Evolutionary conservation across 78 protist genomes (phyloP).

Genomic region (Guillardia theta): DNA sequence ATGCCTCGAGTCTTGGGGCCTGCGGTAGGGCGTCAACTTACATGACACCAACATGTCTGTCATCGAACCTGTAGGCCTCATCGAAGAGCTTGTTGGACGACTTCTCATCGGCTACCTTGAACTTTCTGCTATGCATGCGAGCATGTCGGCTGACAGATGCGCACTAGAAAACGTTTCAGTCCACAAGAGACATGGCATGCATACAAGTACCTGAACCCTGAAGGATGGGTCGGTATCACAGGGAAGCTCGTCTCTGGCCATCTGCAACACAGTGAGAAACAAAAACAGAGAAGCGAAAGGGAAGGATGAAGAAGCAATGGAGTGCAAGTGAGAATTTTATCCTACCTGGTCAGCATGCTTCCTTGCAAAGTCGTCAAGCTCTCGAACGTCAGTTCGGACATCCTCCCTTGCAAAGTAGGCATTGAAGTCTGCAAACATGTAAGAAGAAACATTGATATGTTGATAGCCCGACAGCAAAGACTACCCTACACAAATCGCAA

Average conservation of each 20-base stretch:
- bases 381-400: neutral
- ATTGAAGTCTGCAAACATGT: neutral
- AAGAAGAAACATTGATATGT: too few species aligned
- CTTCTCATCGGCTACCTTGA: neutral
- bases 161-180: neutral
- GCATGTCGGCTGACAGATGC: neutral
- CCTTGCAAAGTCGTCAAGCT: neutral
- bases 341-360: neutral
- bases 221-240: neutral
- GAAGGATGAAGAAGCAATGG: neutral
- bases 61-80: neutral
- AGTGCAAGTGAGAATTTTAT: neutral
- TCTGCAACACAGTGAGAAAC: neutral
- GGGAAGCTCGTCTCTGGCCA: neutral
- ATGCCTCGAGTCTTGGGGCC: conserved; percentile 25
- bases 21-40: neutral
- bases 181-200: neutral
- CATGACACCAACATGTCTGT: too few species aligned
- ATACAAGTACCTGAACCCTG: neutral
- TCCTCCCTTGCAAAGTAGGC: neutral
- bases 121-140: neutral
- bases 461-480: too few species aligned
- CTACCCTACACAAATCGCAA: too few species aligned
- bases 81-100: neutral
- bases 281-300: neutral